Evolutionary conservation across 306 rosid genomes (phyloP).

Genomic region (Parietaria judaica): DNA sequence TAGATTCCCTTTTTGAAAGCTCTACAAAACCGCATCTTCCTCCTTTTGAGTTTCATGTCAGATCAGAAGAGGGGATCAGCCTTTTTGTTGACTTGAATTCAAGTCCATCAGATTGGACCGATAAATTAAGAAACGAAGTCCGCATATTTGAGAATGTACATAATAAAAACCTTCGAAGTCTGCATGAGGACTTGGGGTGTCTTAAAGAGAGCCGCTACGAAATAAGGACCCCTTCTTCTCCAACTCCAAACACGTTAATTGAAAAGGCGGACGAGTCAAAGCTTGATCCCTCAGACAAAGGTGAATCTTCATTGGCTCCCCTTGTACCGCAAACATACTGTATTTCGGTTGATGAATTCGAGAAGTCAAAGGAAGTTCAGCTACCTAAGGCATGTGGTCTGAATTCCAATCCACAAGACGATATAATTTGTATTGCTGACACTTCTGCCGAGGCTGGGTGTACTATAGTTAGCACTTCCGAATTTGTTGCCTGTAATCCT

Average conservation of each 20-base stretch:
- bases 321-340: slow-evolving; percentile 18
- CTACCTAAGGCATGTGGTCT: slow-evolving; percentile 27
- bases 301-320: slow-evolving; percentile 21
- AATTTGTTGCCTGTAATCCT: slow-evolving; percentile 14
- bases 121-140: slow-evolving; percentile 47
- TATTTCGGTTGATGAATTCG: slow-evolving; percentile 21
- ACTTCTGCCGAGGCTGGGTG: slow-evolving; percentile 22
- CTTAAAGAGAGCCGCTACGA: slow-evolving; percentile 27
- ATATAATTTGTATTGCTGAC: slow-evolving; percentile 24
- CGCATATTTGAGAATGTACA: slow-evolving; percentile 28
- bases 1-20: slow-evolving; percentile 27
- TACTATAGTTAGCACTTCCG: slow-evolving; percentile 15
- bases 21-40: slow-evolving; percentile 26
- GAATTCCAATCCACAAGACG: slow-evolving; percentile 16
- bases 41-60: slow-evolving; percentile 55
- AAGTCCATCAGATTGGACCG: slow-evolving; percentile 59
- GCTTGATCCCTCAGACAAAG: slow-evolving; percentile 27
- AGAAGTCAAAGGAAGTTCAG: slow-evolving; percentile 31
- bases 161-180: slow-evolving; percentile 28
- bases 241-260: slow-evolving; percentile 28
- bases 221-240: slow-evolving; percentile 25
- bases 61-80: slow-evolving; percentile 55
- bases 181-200: slow-evolving; percentile 36
- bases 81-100: slow-evolving; percentile 64
- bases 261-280: slow-evolving; percentile 17